phyloP scores from a whole-genome alignment of 495 filamentous ascomycete species.

The Parmelia sp. region DNA sequence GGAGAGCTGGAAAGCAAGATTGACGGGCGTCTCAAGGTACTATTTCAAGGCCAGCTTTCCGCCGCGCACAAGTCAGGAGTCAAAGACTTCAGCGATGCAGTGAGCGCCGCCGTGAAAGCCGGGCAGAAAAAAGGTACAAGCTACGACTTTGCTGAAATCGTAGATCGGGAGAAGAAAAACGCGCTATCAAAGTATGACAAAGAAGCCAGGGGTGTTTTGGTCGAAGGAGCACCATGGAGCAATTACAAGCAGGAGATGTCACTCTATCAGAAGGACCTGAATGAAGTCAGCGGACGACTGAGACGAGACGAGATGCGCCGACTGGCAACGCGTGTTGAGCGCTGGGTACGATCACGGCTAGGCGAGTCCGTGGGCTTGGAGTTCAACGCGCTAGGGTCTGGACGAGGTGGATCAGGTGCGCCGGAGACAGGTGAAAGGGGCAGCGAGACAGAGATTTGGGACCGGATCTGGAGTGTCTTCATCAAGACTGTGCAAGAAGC shows the following conservation, averaged over 20 bases:
- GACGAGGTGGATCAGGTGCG: constrained; percentile 69
- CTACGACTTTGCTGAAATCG: constrained; percentile 95
- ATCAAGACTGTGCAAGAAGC: constrained; percentile 78
- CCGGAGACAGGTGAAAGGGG: constrained; percentile 67
- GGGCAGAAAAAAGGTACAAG: constrained; percentile 82
- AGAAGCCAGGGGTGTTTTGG: constrained; percentile 64
- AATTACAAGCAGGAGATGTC: constrained; percentile 59
- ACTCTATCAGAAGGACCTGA: constrained; percentile 70
- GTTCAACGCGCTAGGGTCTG: constrained; percentile 89
- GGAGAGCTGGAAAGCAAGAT: constrained; percentile 79
- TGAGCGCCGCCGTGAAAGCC: constrained; percentile 71
- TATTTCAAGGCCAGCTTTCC: constrained; percentile 80
- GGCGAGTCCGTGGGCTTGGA: constrained; percentile 84
- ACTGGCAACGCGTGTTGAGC: constrained; percentile 79
- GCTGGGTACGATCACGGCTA: constrained; percentile 83
- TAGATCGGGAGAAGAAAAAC: constrained; percentile 69
- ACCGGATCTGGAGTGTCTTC: constrained; percentile 89
- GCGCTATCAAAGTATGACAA: constrained; percentile 69
- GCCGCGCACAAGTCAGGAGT: constrained; percentile 89
- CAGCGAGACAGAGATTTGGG: constrained; percentile 83
- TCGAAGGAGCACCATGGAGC: constrained; percentile 77
- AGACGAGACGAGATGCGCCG: constrained; percentile 93
- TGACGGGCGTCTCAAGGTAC: constrained; percentile 74
- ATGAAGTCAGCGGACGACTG: constrained; percentile 73
- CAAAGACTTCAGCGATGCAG: constrained; percentile 77